These are phyloP conservation scores for Saksenaea oblongispora DNA, from an alignment of 371 early-diverging fungal genomes.

Conservation along the genomic window DNA sequence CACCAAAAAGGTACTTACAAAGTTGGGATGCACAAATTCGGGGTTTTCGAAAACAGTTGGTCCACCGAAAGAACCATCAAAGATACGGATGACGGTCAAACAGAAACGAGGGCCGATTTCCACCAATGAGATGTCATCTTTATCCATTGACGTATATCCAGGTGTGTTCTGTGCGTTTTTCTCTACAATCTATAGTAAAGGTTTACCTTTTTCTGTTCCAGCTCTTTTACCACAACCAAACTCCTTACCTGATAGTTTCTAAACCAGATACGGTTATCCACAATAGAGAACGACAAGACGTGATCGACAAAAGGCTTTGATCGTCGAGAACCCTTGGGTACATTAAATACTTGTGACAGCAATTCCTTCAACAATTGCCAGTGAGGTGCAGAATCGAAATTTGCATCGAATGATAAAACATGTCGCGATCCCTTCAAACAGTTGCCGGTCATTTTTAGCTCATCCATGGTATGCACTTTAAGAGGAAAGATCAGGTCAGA, in stretches of 20 bases:
- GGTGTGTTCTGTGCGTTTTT: constrained; percentile 57
- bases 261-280: constrained; percentile 93
- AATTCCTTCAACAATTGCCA: constrained; percentile 87
- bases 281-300: constrained; percentile 87
- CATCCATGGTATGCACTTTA: constrained; percentile 96
- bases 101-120: constrained; percentile 99
- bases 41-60: constrained; percentile 89
- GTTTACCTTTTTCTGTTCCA: constrained; percentile 11
- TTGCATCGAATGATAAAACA: constrained; percentile 90
- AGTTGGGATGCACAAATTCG: constrained; percentile 82
- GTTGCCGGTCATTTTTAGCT: constrained; percentile 97
- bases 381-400: constrained; percentile 86
- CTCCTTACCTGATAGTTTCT: constrained; percentile 87
- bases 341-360: constrained; percentile 87
- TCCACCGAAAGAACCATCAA: constrained; percentile 94
- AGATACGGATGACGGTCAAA: constrained; percentile 88
- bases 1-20: constrained; percentile 40
- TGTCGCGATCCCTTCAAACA: constrained; percentile 96
- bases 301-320: constrained; percentile 97
- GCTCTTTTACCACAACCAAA: not conserved
- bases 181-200: constrained; percentile 44
- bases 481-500: not conserved
- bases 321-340: constrained; percentile 85
- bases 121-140: constrained; percentile 78
- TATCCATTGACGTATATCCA: constrained; percentile 52